A percentile compares a stretch with the other conserved stretches of the same genome.
phyloP scores from a whole-genome alignment of 2,329 filamentous ascomycete genomes.

The Lecanosticta acicola region DNA sequence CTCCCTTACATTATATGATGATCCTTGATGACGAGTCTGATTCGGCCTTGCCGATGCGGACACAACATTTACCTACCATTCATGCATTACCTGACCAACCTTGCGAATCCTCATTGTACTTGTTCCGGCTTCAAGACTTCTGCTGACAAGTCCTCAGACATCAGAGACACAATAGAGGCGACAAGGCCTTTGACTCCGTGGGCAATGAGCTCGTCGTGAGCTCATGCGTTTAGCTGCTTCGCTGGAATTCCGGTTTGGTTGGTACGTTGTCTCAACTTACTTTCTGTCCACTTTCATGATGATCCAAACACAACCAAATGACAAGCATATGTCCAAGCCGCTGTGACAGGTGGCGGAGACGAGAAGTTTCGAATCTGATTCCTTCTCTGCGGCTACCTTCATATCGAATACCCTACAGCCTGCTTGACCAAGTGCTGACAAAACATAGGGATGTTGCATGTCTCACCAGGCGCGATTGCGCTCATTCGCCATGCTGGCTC shows the following conservation, averaged over 20 bases:
- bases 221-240: too few species aligned
- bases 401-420: background rate
- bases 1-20: slow-evolving; percentile 26
- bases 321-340: slow-evolving; percentile 40
- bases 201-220: too few species aligned
- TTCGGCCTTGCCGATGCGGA: slow-evolving; percentile 36
- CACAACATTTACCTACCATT: slow-evolving; percentile 35
- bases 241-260: too few species aligned
- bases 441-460: too few species aligned
- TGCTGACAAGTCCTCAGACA: too few species aligned
- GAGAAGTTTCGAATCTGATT: slow-evolving; percentile 30
- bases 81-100: slow-evolving; percentile 28
- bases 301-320: slow-evolving; percentile 33
- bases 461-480: too few species aligned
- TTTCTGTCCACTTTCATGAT: slow-evolving; percentile 20
- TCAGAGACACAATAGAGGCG: too few species aligned
- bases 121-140: background rate
- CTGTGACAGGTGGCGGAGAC: slow-evolving; percentile 34
- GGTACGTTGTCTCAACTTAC: slow-evolving; percentile 4
- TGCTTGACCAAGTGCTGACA: background rate
- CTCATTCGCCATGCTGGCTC: background rate
- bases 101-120: background rate
- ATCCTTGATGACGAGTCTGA: slow-evolving; percentile 39
- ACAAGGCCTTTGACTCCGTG: too few species aligned
- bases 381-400: background rate